phyloP scores from a whole-genome alignment of 2,329 filamentous ascomycete species.

The Colletotrichum liaoningense region DNA sequence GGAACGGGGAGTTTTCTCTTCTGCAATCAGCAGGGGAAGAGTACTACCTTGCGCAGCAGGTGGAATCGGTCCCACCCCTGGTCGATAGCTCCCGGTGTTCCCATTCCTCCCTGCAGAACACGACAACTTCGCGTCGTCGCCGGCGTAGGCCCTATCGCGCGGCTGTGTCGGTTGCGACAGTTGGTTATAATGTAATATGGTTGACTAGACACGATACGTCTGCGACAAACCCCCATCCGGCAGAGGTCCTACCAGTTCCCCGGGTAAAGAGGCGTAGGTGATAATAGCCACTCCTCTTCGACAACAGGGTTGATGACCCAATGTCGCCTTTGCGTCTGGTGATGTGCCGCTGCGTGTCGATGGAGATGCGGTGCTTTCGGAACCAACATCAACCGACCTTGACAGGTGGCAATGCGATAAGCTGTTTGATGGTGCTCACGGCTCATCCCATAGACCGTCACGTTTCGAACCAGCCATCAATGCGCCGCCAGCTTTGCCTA shows the following conservation, averaged over 20 bases:
- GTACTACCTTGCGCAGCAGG: neutral
- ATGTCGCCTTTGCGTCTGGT: slow-evolving; percentile 15
- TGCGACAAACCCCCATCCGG: neutral
- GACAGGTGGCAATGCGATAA: slow-evolving; percentile 19
- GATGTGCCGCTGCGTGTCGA: slow-evolving; percentile 2
- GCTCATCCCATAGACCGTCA: slow-evolving; percentile 21
- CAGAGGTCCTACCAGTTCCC: neutral
- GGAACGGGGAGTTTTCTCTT: neutral
- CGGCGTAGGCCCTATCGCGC: slow-evolving; percentile 29
- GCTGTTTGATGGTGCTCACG: neutral
- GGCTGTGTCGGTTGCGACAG: neutral
- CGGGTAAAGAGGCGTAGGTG: neutral
- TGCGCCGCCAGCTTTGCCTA: slow-evolving; percentile 4
- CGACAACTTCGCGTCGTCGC: slow-evolving; percentile 20
- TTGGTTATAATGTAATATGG: neutral
- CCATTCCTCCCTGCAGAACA: neutral
- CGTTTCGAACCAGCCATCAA: slow-evolving; percentile 27
- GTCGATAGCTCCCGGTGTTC: neutral
- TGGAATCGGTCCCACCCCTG: slow-evolving; percentile 19
- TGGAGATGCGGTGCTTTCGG: neutral
- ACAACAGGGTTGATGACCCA: neutral
- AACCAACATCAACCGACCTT: slow-evolving; percentile 14
- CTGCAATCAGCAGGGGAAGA: slow-evolving; percentile 5
- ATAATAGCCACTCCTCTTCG: neutral
- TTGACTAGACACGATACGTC: neutral